phyloP scores from a whole-genome alignment of 176 grass and related monocot species.

The Cenchrus fungigraminus region DNA sequence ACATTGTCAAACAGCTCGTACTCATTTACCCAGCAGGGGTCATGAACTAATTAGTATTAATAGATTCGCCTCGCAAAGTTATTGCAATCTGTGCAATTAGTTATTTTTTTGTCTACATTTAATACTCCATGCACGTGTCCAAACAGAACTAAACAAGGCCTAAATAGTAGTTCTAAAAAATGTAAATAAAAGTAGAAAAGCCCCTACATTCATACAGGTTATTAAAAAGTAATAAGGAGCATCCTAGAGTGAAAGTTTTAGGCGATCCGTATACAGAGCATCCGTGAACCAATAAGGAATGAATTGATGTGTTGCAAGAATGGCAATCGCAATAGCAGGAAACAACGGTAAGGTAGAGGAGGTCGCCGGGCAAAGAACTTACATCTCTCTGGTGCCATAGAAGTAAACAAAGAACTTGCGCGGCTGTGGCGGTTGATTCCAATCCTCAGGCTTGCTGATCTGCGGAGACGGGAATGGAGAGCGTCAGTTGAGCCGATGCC shows the following conservation, averaged over 20 bases:
- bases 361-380: constrained; percentile 16
- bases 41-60: no score
- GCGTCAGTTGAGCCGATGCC: background rate
- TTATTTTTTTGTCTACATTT: no score
- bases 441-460: constrained; percentile 90
- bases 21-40: no score
- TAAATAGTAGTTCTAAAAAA: no score
- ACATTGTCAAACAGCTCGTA: no score
- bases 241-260: background rate
- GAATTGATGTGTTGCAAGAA: constrained; percentile 6
- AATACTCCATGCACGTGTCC: no score
- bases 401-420: constrained; percentile 91
- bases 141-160: no score
- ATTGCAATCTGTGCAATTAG: no score
- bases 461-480: constrained; percentile 45
- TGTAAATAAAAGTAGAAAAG: background rate
- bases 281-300: background rate
- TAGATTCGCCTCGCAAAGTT: no score
- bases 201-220: background rate
- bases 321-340: background rate
- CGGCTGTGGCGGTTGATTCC: constrained; percentile 45
- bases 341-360: background rate
- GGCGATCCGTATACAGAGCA: background rate
- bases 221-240: background rate
- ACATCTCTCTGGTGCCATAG: constrained; percentile 94